phyloP scores from a whole-genome alignment of 257 asterid genomes.

The Knoxia roxburghii region DNA sequence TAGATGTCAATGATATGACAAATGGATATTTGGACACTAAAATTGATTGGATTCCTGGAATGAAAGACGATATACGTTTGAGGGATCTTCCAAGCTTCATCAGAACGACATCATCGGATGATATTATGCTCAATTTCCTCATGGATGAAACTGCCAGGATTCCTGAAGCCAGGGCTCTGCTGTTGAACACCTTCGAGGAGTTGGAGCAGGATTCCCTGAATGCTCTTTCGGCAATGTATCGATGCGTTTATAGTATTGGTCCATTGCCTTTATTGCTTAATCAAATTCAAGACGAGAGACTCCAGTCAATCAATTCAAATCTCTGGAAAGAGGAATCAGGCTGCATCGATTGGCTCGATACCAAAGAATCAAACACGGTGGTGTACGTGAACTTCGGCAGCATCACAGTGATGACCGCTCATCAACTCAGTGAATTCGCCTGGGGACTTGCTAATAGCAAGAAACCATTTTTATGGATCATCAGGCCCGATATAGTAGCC shows the following conservation, averaged over 20 bases:
- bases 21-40: slow-evolving; percentile 38
- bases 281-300: slow-evolving; percentile 19
- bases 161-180: slow-evolving; percentile 29
- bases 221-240: slow-evolving; percentile 29
- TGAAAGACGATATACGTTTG: slow-evolving; percentile 30
- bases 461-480: slow-evolving; percentile 46
- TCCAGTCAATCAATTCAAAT: slow-evolving; percentile 23
- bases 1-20: slow-evolving; percentile 39
- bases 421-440: slow-evolving; percentile 45
- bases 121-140: slow-evolving; percentile 36
- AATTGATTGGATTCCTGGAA: slow-evolving; percentile 36
- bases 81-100: slow-evolving; percentile 50
- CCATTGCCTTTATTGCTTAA: slow-evolving; percentile 34
- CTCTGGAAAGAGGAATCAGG: slow-evolving; percentile 45
- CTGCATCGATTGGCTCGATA: slow-evolving; percentile 41
- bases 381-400: slow-evolving; percentile 58
- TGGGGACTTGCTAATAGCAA: slow-evolving; percentile 49
- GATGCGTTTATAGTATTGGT: slow-evolving; percentile 32
- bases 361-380: slow-evolving; percentile 30
- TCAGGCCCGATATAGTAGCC: slow-evolving; percentile 42
- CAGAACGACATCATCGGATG: slow-evolving; percentile 40
- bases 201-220: slow-evolving; percentile 31
- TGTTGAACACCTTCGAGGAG: slow-evolving; percentile 47
- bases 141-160: slow-evolving; percentile 18
- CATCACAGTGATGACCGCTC: slow-evolving; percentile 36